phyloP scores from a whole-genome alignment of 1,284 basidiomycete species.

The Sphaerobolus stellatus region DNA sequence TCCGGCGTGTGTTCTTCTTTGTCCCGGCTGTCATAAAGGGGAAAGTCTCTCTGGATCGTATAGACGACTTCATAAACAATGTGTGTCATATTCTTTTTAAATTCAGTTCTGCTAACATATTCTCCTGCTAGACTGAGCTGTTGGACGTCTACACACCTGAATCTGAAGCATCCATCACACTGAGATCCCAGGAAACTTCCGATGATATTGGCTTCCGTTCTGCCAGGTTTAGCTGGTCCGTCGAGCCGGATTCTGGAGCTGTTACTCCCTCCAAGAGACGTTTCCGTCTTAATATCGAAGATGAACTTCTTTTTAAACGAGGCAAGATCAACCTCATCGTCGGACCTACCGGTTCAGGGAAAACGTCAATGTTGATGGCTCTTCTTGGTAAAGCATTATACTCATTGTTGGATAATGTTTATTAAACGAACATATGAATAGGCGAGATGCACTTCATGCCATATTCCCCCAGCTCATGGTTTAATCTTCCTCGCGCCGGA shows the following conservation, averaged over 20 bases:
- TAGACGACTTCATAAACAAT: slow-evolving; percentile 46
- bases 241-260: slow-evolving; percentile 32
- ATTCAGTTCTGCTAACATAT: background rate
- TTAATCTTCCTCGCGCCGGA: slow-evolving; percentile 42
- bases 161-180: slow-evolving; percentile 27
- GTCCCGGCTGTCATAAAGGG: slow-evolving; percentile 21
- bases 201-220: slow-evolving; percentile 42
- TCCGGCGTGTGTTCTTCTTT: background rate
- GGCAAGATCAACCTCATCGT: slow-evolving; percentile 60
- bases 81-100: slow-evolving; percentile 18
- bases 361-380: slow-evolving; percentile 48
- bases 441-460: slow-evolving; percentile 31
- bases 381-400: slow-evolving; percentile 38
- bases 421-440: slow-evolving; percentile 12
- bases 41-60: slow-evolving; percentile 49
- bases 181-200: slow-evolving; percentile 21
- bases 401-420: slow-evolving; percentile 6
- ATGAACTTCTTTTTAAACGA: slow-evolving; percentile 53
- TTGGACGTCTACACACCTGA: slow-evolving; percentile 45
- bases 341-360: slow-evolving; percentile 45
- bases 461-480: slow-evolving; percentile 35
- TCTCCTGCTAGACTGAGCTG: slow-evolving; percentile 44
- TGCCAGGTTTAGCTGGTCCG: slow-evolving; percentile 46
- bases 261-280: slow-evolving; percentile 23
- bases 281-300: slow-evolving; percentile 49